phyloP scores from a whole-genome alignment of 2,329 filamentous ascomycete species.

The Gliomastix tumulicola region DNA sequence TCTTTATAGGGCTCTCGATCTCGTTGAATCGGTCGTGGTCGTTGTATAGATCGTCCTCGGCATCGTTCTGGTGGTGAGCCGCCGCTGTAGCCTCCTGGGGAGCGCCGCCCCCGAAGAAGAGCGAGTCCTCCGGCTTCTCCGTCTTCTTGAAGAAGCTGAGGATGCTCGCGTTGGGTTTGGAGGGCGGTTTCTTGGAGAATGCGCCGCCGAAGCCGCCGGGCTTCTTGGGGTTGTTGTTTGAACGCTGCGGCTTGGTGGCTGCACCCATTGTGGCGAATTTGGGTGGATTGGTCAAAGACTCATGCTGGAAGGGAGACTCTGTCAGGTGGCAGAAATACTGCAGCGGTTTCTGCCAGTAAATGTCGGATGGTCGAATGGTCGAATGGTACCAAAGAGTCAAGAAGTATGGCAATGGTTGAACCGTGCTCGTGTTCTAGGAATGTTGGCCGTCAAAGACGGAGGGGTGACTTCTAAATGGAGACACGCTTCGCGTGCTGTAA shows the following conservation, averaged over 20 bases:
- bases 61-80: slow-evolving; percentile 15
- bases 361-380: no score
- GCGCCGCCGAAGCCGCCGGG: slow-evolving; percentile 7
- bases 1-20: slow-evolving; percentile 21
- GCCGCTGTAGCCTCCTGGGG: slow-evolving; percentile 8
- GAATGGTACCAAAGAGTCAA: no score
- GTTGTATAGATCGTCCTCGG: slow-evolving; percentile 18
- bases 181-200: slow-evolving; percentile 14
- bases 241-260: slow-evolving; percentile 21
- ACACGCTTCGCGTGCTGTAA: no score
- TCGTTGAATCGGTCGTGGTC: slow-evolving; percentile 21
- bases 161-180: slow-evolving; percentile 56
- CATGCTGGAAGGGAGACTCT: no score
- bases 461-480: no score
- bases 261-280: slow-evolving; percentile 22
- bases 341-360: no score
- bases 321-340: no score
- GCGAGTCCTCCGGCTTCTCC: slow-evolving; percentile 48
- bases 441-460: no score
- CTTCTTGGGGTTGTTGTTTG: slow-evolving; percentile 23
- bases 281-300: no score
- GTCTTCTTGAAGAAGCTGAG: slow-evolving; percentile 70
- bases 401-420: no score
- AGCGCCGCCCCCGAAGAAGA: slow-evolving; percentile 40
- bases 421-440: no score